These are phyloP conservation scores for Pseudogymnoascus sp. DNA, from an alignment of 2,329 filamentous ascomycete species.

Conservation along the genomic window DNA sequence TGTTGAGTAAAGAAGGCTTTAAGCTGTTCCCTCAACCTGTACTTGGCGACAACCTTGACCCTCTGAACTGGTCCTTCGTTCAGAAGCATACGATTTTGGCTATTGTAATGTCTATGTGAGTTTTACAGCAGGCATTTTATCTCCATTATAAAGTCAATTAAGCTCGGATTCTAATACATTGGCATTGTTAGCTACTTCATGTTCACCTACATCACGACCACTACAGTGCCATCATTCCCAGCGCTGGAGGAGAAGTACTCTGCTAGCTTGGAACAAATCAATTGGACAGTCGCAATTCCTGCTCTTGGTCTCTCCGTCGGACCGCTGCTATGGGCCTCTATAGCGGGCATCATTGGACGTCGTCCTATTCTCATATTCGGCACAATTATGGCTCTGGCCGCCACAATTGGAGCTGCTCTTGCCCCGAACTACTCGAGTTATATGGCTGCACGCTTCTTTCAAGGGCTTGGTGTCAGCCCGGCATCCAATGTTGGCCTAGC, in stretches of 20 bases:
- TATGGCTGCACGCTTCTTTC: constrained; percentile 53
- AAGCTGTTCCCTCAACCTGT: background rate
- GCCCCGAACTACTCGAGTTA: constrained; percentile 39
- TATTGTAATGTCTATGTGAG: constrained; percentile 34
- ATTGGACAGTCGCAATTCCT: constrained; percentile 46
- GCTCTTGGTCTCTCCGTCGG: constrained; percentile 45
- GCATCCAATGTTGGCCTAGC: constrained; percentile 50
- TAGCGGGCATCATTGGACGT: constrained; percentile 47
- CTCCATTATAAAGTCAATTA: background rate
- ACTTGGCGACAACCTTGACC: constrained; percentile 40
- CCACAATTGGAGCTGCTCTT: constrained; percentile 22
- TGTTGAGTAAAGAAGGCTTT: background rate
- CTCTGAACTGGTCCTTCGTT: constrained; percentile 44
- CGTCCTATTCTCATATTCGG: constrained; percentile 43
- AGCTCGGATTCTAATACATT: background rate
- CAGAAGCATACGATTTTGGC: constrained; percentile 45
- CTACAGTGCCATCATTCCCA: constrained; percentile 48
- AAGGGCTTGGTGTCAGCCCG: constrained; percentile 50
- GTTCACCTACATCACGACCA: constrained; percentile 54
- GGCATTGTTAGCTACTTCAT: constrained; percentile 43
- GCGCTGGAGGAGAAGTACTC: constrained; percentile 42
- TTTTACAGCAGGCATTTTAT: background rate
- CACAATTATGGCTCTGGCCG: constrained; percentile 32
- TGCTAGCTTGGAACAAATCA: constrained; percentile 41
- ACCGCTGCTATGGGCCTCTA: constrained; percentile 44